Evolutionary conservation across 75 land plant genomes (phyloP), one percentile per base, ranked within the genome.

Genomic region (Pinus tabuliformis): DNA sequence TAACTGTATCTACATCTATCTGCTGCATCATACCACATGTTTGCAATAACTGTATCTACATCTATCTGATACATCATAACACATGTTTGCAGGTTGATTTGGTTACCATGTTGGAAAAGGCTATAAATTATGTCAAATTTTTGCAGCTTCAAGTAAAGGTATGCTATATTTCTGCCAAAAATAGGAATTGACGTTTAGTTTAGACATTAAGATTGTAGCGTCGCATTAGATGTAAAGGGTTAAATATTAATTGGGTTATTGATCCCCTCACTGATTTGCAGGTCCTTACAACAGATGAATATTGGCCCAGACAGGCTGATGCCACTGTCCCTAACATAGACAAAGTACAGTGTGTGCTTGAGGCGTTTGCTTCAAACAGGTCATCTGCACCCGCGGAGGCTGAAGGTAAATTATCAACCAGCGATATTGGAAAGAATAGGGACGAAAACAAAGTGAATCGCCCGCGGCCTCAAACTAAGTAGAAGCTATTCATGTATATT

Each of bases 101-200:
- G 82, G 97, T 94, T 0, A 94, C 94, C 72, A 94, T 94, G 97
- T 68, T 94, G 36, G 97, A 94, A 79, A 94, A 94, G 76, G 97
- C 97, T 52, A 94, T 94, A 18, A 88, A 88, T 73, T 94, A 94
- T 59, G 97, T 94, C 52, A 92, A 91, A 79, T 94, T 89, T 76
- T 85, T 94, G 73, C 92, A 94, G 63, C 77, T 94, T 64, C 97
- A 94, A 90, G 89, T 92, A 7, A 88, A 89, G 94, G 97, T 94
- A 85, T 68, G 56, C n/a, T 74, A 22, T 5, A 2, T 20, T 16
- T 26, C n/a, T 45, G 1, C 7, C 6, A 70, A 30, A 66, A 17
- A 36, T 22, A 60, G 57, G 4, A 42, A 4, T 14, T 49, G 21
- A 6, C 9, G 21, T 39, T 60, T 42, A 33, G 7, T 3, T 30